Base-by-base conservation (phyloP, 176 grass and related monocot genomes). In the Tillandsia leiboldiana region DNA sequence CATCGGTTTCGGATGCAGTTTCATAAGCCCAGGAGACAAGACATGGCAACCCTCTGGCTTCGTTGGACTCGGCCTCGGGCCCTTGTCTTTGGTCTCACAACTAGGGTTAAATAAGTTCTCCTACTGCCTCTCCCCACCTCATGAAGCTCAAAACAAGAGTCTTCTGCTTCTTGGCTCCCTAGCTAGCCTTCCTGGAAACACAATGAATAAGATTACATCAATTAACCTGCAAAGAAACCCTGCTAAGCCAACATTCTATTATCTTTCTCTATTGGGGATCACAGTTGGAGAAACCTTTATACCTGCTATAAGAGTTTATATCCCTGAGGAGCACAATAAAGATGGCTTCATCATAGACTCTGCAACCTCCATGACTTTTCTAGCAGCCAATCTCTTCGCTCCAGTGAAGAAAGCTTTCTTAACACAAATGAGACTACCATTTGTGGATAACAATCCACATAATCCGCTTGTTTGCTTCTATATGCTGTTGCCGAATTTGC, bases 321-420 rank as follows among this genome's bases (percentile, higher is more conserved):
- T 96, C 22, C 85, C 85, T 50, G 12, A 48, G 8, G 15, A 70
- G 15, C 80, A 79, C 23, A 80, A 77, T 12, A 83, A 70, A 3
- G 87, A 72, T 8, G 91, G 85, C 2, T 73, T 73, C 15, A 63
- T 91, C 58, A 70, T 96, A 28, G 91, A 96, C 81, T 91, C 91
- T 2, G 91, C 87, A 68, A 86, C 87, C 3, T 57, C 85, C 29
- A 66, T 82, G 53, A 86, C 77, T 57, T 48, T 78, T 12, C 68
- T 91, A 14, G 86, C 79, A 26, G 15, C 11, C 0, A 64, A 73
- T n/a, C 82, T 78, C 52, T 65, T 75, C 48, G 64, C 48, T 1
- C 76, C 75, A 54, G 76, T 90, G 2, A 68, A 67, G 70, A 18
- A 67, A 18, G 79, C 82, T 4, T 84, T 90, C 77, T 10, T 14